A percentile compares a stretch with the other conserved stretches of the same genome.
phyloP scores from a whole-genome alignment of 1,284 basidiomycete genomes.

The Ceratorhiza oryzae-sativae region DNA sequence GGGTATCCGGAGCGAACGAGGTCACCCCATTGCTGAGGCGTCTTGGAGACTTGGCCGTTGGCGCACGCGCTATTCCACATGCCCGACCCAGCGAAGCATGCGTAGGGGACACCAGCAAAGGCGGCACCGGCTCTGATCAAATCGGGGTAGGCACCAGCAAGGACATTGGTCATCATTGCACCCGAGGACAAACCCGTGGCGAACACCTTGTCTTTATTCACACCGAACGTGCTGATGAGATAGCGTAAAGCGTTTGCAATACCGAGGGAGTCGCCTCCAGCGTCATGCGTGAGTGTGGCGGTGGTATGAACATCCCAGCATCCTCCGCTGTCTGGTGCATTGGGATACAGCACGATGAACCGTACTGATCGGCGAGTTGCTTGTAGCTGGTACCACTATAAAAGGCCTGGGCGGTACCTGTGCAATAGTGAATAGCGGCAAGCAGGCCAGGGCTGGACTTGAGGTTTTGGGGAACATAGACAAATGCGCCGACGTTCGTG shows the following conservation, averaged over 20 bases:
- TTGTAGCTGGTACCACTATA: slow-evolving; percentile 60
- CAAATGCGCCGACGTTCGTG: slow-evolving; percentile 53
- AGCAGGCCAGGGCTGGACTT: slow-evolving; percentile 57
- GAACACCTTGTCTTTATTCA: slow-evolving; percentile 58
- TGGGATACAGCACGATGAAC: slow-evolving; percentile 58
- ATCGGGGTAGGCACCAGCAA: slow-evolving; percentile 63
- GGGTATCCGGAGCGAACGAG: slow-evolving; percentile 57
- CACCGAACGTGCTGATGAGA: slow-evolving; percentile 59
- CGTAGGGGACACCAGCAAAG: slow-evolving; percentile 63
- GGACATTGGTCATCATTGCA: slow-evolving; percentile 68
- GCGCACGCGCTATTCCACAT: slow-evolving; percentile 62
- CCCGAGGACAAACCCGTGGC: slow-evolving; percentile 62
- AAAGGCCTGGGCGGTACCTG: slow-evolving; percentile 60
- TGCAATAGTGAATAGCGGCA: slow-evolving; percentile 62
- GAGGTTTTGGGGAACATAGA: slow-evolving; percentile 58
- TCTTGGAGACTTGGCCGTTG: slow-evolving; percentile 56
- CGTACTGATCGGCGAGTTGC: slow-evolving; percentile 57
- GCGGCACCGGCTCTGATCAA: slow-evolving; percentile 59
- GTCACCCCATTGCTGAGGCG: slow-evolving; percentile 60
- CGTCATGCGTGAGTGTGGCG: slow-evolving; percentile 62
- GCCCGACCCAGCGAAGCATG: slow-evolving; percentile 59
- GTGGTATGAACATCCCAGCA: slow-evolving; percentile 64
- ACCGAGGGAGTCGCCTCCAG: slow-evolving; percentile 61
- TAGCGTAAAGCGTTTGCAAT: slow-evolving; percentile 60
- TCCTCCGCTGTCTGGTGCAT: slow-evolving; percentile 52